phyloP scores from a whole-genome alignment of 176 grass and related monocot genomes.

The Carex myosuroides region DNA sequence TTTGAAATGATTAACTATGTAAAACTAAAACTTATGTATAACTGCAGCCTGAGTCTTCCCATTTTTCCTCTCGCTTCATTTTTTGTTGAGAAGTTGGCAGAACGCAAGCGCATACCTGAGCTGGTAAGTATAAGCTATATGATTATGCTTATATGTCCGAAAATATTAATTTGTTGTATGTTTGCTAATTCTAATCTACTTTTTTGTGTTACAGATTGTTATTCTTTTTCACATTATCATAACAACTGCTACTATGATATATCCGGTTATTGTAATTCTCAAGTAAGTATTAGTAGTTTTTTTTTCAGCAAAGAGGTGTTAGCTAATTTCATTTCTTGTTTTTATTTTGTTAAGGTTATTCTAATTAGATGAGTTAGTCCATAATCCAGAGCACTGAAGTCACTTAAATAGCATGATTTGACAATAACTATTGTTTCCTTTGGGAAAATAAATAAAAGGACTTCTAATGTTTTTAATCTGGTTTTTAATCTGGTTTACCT shows the following conservation, averaged over 20 bases:
- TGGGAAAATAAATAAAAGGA: background rate
- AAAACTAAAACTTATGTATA: conserved; percentile 15
- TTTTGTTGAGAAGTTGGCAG: conserved; percentile 56
- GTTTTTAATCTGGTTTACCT: background rate
- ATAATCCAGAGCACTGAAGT: background rate
- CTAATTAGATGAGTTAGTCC: background rate
- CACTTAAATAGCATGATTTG: conserved; percentile 1
- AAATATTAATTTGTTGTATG: conserved; percentile 11
- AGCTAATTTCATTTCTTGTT: background rate
- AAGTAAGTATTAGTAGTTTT: conserved; percentile 48
- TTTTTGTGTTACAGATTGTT: conserved; percentile 58
- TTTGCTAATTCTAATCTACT: conserved; percentile 1
- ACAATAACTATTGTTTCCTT: background rate
- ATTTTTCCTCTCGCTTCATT: conserved; percentile 64
- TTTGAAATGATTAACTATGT: conserved; percentile 24
- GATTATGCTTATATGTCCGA: background rate
- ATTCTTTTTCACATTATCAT: conserved; percentile 62
- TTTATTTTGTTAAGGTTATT: background rate
- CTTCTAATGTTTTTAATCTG: background rate
- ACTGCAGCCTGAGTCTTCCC: conserved; percentile 68
- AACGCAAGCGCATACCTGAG: conserved; percentile 45
- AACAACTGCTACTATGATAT: conserved; percentile 58
- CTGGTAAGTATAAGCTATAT: conserved; percentile 46
- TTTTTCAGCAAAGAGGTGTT: background rate
- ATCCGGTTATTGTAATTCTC: conserved; percentile 88